Conservation (phyloP, 2,329 filamentous ascomycete species). For the Aspergillus transmontanensis region DNA sequence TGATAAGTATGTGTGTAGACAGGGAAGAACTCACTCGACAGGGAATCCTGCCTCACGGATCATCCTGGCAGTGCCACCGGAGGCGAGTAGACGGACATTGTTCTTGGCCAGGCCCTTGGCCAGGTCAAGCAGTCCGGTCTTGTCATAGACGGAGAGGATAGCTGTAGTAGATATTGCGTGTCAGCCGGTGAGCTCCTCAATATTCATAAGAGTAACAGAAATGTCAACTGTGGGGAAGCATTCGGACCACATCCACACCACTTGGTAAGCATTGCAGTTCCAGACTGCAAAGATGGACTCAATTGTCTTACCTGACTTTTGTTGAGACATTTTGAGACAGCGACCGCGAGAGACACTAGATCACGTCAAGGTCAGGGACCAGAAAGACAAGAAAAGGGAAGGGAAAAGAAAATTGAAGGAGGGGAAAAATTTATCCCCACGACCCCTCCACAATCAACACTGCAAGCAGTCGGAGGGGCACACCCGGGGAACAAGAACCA, state of each 20-base stretch:
- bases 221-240: conserved; percentile 18
- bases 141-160: conserved; percentile 98
- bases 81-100: conserved; percentile 89
- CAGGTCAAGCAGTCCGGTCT: conserved; percentile 91
- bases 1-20: not conserved
- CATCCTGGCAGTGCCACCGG: conserved; percentile 92
- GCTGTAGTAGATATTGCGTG: conserved; percentile 51
- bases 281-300: conserved; percentile 15
- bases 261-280: conserved; percentile 6
- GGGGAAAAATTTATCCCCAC: conserved; percentile 13
- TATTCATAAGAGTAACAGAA: conserved; percentile 14
- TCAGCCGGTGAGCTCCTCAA: conserved; percentile 13
- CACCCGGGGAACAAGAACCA: not conserved
- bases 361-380: conserved; percentile 11
- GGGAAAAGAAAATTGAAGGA: conserved; percentile 4
- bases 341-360: conserved; percentile 24
- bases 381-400: conserved; percentile 13
- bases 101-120: conserved; percentile 87
- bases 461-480: not conserved
- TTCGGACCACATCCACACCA: conserved; percentile 20
- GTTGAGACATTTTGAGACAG: conserved; percentile 39
- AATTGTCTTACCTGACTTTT: conserved; percentile 42
- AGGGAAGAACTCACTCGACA: conserved; percentile 71
- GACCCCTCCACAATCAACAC: conserved; percentile 7
- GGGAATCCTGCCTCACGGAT: conserved; percentile 94